Percentiles rank a stretch among this genome's conserved stretches.
Evolutionary conservation across 2,329 filamentous ascomycete genomes (phyloP).

Genomic region (Paracamarosporium sp.): DNA sequence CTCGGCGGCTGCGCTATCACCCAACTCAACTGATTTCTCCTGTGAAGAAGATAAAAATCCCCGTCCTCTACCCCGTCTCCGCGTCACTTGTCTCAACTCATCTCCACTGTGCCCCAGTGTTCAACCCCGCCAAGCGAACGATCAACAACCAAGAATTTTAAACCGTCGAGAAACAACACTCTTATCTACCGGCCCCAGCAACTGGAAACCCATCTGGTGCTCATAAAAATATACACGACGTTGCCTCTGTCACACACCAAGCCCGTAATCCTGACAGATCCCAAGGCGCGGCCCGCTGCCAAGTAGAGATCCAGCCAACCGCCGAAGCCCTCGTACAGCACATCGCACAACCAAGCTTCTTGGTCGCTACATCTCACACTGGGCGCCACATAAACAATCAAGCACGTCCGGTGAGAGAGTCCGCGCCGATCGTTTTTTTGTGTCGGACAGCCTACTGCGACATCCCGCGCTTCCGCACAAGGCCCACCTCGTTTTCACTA

Average conservation of each 20-base stretch:
- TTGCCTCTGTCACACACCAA: constrained; percentile 25
- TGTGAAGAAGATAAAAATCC: neutral
- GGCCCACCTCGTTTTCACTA: constrained; percentile 19
- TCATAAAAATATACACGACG: constrained; percentile 24
- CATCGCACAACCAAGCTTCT: constrained; percentile 29
- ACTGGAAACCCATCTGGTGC: constrained; percentile 29
- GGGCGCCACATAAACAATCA: constrained; percentile 30
- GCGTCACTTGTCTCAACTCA: constrained; percentile 21
- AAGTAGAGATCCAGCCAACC: constrained; percentile 32
- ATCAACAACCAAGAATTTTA: constrained; percentile 30
- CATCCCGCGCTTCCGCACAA: constrained; percentile 36
- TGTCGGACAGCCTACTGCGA: constrained; percentile 31
- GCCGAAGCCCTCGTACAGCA: constrained; percentile 16
- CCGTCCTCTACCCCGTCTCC: constrained; percentile 6
- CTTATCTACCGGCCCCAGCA: constrained; percentile 25
- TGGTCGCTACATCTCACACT: constrained; percentile 26
- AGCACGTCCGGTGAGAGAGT: constrained; percentile 27
- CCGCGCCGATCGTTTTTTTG: constrained; percentile 20
- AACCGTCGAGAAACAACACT: constrained; percentile 31
- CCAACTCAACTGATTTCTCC: constrained; percentile 1
- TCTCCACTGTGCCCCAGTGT: constrained; percentile 35
- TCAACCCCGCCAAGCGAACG: constrained; percentile 27
- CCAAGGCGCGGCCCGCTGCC: constrained; percentile 25
- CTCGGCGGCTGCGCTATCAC: neutral
- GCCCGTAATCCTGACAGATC: constrained; percentile 20